Evolutionary conservation across 2,329 filamentous ascomycete species (phyloP), one percentile per base, ranked within the genome.

Genomic region (Aspergillus neotritici): DNA sequence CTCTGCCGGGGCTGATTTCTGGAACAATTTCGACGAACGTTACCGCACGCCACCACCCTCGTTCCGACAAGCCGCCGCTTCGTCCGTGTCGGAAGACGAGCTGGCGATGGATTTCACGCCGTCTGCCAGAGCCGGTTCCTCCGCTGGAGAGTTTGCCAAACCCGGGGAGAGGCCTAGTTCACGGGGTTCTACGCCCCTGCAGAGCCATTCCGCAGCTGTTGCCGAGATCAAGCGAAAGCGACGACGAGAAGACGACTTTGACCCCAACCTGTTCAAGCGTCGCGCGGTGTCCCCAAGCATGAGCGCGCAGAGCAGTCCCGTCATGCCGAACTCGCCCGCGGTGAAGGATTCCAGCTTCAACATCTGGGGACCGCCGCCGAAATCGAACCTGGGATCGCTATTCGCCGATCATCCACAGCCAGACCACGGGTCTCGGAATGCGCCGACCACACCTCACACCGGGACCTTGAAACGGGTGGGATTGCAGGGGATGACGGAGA

Each of bases 401-500:
- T 76, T 60, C 68, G 74, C 59, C 17, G 70, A 78, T 52, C 66
- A 73, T 45, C 64, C 69, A 41, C 70, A 69, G 52, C 72, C 66
- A 31, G 69, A 72, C 6, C 76, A 75, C 44, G 73, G 77, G 9
- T 64, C 72, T 54, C 71, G 74, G 53, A 56, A 71, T 39, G 70
- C 75, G 55, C 78, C 76, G 52, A 56, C 71, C 33, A 71, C 75
- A 54, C 78, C 76, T 54, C 49, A 65, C 44, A 46, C 59, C 8
- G 59, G 60, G n/a, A 51, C 56, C 16, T 35, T 65, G 25, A 77
- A 83, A 73, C 50, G 87, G 29, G 75, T 94, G 11, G 88, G 88
- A 7, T 77, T 94, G 54, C 90, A 96, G 67, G 88, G 90, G 1
- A 96, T 97, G 90, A 85, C 80, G 13, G 91, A 96, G 66, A 91